Percentiles rank a stretch among this genome's conserved stretches.
Conservation (phyloP, 2,329 filamentous ascomycete species). For the Pseudocercospora pini-densiflorae region DNA sequence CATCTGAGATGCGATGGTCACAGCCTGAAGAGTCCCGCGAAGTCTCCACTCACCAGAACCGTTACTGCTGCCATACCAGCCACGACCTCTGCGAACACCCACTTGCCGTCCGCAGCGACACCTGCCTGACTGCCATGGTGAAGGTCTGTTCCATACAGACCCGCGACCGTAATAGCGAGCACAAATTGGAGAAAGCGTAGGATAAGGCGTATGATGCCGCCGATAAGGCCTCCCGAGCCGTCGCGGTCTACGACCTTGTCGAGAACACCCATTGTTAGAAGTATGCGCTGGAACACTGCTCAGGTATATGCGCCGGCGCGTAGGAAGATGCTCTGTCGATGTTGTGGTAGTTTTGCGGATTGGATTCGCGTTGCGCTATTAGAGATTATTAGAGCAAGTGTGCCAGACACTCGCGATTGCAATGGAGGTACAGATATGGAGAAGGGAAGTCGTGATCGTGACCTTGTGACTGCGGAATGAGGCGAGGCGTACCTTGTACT, state of each 20-base stretch:
- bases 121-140: slow-evolving; percentile 56
- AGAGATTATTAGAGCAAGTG: slow-evolving; percentile 11
- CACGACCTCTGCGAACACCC: slow-evolving; percentile 78
- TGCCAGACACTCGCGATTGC: slow-evolving; percentile 21
- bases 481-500: slow-evolving; percentile 5
- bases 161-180: slow-evolving; percentile 75
- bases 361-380: not conserved
- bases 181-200: slow-evolving; percentile 79
- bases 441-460: not conserved
- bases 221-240: slow-evolving; percentile 38
- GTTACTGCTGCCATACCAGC: slow-evolving; percentile 69
- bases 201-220: slow-evolving; percentile 59
- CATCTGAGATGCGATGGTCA: not conserved
- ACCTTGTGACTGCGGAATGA: slow-evolving; percentile 7
- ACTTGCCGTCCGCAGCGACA: slow-evolving; percentile 66
- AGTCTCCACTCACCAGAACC: slow-evolving; percentile 31
- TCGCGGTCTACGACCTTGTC: slow-evolving; percentile 31
- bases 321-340: not conserved
- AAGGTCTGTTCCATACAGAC: slow-evolving; percentile 76
- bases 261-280: slow-evolving; percentile 32
- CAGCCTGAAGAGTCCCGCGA: not conserved
- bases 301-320: not conserved
- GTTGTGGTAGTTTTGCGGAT: not conserved
- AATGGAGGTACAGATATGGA: not conserved
- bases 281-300: not conserved